A percentile compares a stretch with the other conserved stretches of the same genome.
Conservation (phyloP, 306 rosid genomes). For the Leucaena leucocephala region DNA sequence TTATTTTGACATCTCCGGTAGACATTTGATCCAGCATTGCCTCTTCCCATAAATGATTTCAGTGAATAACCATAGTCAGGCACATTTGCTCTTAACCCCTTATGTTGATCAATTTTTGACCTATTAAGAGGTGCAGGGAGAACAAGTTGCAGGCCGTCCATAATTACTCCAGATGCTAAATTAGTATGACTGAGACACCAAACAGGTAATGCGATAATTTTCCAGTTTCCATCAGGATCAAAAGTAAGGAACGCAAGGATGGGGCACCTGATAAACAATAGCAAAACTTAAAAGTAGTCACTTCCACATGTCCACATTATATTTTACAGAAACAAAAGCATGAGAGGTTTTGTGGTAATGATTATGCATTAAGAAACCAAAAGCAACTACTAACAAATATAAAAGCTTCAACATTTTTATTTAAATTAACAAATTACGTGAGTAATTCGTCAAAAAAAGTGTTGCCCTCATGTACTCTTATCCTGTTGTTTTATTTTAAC, state of each 20-base stretch:
- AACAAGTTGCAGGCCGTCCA: conserved; percentile 65
- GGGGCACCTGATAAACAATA: conserved; percentile 58
- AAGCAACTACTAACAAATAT: conserved; percentile 9
- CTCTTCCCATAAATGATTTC: conserved; percentile 48
- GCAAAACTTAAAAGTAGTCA: not conserved
- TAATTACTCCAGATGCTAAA: conserved; percentile 46
- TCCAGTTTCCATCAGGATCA: conserved; percentile 62
- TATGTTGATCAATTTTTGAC: conserved; percentile 48
- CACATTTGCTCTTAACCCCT: conserved; percentile 43
- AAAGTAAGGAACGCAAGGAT: conserved; percentile 46
- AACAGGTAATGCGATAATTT: conserved; percentile 55
- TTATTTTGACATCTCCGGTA: conserved; percentile 60
- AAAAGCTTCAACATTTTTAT: conserved; percentile 21
- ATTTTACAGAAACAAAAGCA: not conserved
- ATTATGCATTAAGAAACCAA: not conserved
- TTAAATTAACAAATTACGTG: not conserved
- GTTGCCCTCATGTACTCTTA: not conserved
- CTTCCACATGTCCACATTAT: too few species aligned
- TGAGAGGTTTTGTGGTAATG: conserved; percentile 14
- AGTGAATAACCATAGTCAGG: conserved; percentile 48
- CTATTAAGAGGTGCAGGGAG: conserved; percentile 54
- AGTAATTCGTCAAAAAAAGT: conserved; percentile 6
- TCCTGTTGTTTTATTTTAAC: too few species aligned
- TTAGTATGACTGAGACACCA: conserved; percentile 43
- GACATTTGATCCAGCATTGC: conserved; percentile 46